These are phyloP conservation scores for Plantago elongata DNA, from an alignment of 257 asterid genomes.

Conservation along the genomic window DNA sequence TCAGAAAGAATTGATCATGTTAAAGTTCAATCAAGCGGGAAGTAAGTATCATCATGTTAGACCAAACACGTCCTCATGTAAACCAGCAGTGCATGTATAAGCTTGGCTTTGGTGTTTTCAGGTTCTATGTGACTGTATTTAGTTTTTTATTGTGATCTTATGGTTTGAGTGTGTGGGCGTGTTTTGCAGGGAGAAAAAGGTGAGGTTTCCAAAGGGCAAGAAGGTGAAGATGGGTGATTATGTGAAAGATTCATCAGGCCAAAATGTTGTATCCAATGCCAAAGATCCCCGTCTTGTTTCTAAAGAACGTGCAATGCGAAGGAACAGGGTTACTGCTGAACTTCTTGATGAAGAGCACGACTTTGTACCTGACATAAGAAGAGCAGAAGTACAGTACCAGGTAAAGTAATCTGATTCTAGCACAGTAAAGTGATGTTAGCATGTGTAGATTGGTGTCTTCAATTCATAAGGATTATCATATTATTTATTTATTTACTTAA, in stretches of 20 bases:
- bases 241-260: conserved; percentile 32
- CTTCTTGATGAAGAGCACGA: conserved; percentile 54
- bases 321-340: conserved; percentile 44
- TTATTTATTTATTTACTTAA: too few relatives aligned
- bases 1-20: too few relatives aligned
- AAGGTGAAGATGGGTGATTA: conserved; percentile 61
- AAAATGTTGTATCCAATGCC: conserved; percentile 28
- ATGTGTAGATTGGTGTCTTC: too few relatives aligned
- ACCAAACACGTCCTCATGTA: too few relatives aligned
- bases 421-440: too few relatives aligned
- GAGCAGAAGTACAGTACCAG: conserved; percentile 70
- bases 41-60: too few relatives aligned
- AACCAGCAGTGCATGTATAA: too few relatives aligned
- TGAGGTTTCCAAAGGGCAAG: conserved; percentile 92
- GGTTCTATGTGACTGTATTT: neutral
- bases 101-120: too few relatives aligned
- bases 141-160: conserved; percentile 5
- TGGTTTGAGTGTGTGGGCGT: neutral
- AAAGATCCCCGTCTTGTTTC: conserved; percentile 61
- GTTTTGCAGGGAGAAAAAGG: conserved; percentile 63
- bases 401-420: conserved; percentile 24
- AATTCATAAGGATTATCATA: too few relatives aligned
- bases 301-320: conserved; percentile 50
- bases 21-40: too few relatives aligned
- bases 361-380: conserved; percentile 44